These are phyloP conservation scores for Colletotrichum chlorophyti DNA, from an alignment of 2,329 filamentous ascomycete genomes.

Conservation along the genomic window DNA sequence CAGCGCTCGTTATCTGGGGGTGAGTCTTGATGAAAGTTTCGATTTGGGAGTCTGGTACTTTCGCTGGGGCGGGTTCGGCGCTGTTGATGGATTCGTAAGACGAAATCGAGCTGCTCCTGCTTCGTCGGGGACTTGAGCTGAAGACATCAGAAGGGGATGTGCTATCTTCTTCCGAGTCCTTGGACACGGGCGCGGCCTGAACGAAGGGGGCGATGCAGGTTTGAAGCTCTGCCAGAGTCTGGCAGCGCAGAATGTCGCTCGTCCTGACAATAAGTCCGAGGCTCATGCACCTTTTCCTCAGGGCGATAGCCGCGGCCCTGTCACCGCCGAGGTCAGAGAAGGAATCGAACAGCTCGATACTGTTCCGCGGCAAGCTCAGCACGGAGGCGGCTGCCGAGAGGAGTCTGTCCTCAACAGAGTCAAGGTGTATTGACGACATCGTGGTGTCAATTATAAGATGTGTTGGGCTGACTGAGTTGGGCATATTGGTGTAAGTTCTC, in stretches of 20 bases:
- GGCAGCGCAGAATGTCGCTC: constrained; percentile 50
- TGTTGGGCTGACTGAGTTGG: constrained; percentile 16
- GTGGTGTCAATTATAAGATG: constrained; percentile 33
- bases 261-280: constrained; percentile 43
- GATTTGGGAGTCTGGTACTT: constrained; percentile 4
- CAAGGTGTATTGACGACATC: constrained; percentile 20
- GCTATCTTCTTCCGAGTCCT: constrained; percentile 24
- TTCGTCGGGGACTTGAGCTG: constrained; percentile 25
- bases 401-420: constrained; percentile 39
- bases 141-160: constrained; percentile 29
- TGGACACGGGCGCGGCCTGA: constrained; percentile 9
- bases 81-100: constrained; percentile 23
- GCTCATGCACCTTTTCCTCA: constrained; percentile 42
- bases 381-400: constrained; percentile 43
- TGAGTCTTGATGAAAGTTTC: constrained; percentile 44
- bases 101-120: constrained; percentile 20
- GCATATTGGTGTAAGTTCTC: constrained; percentile 13
- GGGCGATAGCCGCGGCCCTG: constrained; percentile 40
- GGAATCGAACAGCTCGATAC: constrained; percentile 47
- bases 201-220: constrained; percentile 42
- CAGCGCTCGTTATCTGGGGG: constrained; percentile 47
- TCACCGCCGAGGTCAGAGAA: constrained; percentile 53
- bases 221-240: constrained; percentile 53
- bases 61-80: constrained; percentile 8
- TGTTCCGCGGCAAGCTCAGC: constrained; percentile 39